A percentile compares a stretch with the other conserved stretches of the same genome.
Evolutionary conservation across 1,139 yeast genomes (phyloP).

Genomic region (Taiozyma sp.): DNA sequence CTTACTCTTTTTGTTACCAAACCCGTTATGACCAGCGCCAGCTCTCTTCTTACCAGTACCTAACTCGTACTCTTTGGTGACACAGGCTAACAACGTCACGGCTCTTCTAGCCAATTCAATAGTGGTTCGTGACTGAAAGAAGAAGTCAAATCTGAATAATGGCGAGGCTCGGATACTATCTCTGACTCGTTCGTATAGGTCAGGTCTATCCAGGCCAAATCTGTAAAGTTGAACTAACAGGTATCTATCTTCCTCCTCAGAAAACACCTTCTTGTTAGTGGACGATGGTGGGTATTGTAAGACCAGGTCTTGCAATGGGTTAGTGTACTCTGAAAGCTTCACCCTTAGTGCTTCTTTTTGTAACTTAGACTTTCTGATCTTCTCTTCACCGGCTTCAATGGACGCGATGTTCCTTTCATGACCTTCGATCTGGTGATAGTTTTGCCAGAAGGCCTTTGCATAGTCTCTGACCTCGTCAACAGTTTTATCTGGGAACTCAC

Average conservation of each 20-base stretch:
- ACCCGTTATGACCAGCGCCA: background rate
- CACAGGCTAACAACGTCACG: constrained; percentile 57
- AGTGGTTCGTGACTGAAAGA: constrained; percentile 62
- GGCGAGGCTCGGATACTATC: constrained; percentile 58
- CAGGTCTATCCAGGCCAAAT: constrained; percentile 62
- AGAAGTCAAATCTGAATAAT: constrained; percentile 65
- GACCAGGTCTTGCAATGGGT: constrained; percentile 61
- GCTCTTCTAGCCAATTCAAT: constrained; percentile 67
- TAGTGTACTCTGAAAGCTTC: constrained; percentile 54
- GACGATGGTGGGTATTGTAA: constrained; percentile 63
- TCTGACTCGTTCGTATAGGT: constrained; percentile 58
- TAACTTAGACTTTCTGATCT: constrained; percentile 47
- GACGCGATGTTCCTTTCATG: constrained; percentile 62
- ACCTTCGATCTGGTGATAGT: constrained; percentile 64
- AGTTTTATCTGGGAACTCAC: constrained; percentile 56
- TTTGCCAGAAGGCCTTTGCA: constrained; percentile 63
- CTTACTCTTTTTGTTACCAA: background rate
- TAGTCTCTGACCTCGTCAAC: constrained; percentile 65
- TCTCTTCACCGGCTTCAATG: constrained; percentile 77
- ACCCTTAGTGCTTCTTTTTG: constrained; percentile 67
- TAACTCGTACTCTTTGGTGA: constrained; percentile 49
- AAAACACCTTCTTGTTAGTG: constrained; percentile 52
- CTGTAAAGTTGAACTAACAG: constrained; percentile 60
- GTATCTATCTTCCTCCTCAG: constrained; percentile 74
- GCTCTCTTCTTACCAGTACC: background rate